A percentile compares a stretch with the other conserved stretches of the same genome.
Conservation (phyloP, 768 basidiomycete species). For the Boletus fagicola region DNA sequence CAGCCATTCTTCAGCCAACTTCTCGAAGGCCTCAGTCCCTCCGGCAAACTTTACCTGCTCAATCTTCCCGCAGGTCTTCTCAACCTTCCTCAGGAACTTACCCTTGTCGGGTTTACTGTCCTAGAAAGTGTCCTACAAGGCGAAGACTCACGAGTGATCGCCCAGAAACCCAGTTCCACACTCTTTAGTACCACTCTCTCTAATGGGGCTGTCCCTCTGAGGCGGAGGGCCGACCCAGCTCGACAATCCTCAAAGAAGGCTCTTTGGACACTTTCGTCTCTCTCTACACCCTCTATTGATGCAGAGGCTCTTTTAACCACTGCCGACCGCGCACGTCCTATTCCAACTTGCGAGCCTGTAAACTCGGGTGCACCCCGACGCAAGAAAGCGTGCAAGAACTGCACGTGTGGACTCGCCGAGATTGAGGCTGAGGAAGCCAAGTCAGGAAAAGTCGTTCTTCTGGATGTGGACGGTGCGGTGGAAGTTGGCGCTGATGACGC, state of each 20-base stretch:
- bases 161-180: slow-evolving; percentile 63
- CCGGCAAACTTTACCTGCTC: slow-evolving; percentile 68
- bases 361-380: slow-evolving; percentile 51
- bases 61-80: slow-evolving; percentile 46
- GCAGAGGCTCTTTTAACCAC: slow-evolving; percentile 80
- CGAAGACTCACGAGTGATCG: slow-evolving; percentile 49
- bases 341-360: slow-evolving; percentile 72
- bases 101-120: slow-evolving; percentile 62
- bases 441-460: slow-evolving; percentile 59
- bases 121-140: slow-evolving; percentile 40
- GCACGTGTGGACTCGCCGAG: slow-evolving; percentile 95
- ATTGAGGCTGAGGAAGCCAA: slow-evolving; percentile 79
- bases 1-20: slow-evolving; percentile 59
- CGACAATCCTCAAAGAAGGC: slow-evolving; percentile 81
- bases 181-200: neutral
- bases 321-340: slow-evolving; percentile 77
- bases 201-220: slow-evolving; percentile 43
- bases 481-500: slow-evolving; percentile 53
- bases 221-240: slow-evolving; percentile 48
- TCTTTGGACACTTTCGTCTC: slow-evolving; percentile 77
- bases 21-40: slow-evolving; percentile 55
- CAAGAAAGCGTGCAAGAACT: slow-evolving; percentile 94
- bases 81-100: slow-evolving; percentile 56
- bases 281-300: slow-evolving; percentile 74
- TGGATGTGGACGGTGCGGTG: slow-evolving; percentile 59